These are phyloP conservation scores for Cajanus cajan DNA, from an alignment of 306 rosid genomes.

Conservation along the genomic window DNA sequence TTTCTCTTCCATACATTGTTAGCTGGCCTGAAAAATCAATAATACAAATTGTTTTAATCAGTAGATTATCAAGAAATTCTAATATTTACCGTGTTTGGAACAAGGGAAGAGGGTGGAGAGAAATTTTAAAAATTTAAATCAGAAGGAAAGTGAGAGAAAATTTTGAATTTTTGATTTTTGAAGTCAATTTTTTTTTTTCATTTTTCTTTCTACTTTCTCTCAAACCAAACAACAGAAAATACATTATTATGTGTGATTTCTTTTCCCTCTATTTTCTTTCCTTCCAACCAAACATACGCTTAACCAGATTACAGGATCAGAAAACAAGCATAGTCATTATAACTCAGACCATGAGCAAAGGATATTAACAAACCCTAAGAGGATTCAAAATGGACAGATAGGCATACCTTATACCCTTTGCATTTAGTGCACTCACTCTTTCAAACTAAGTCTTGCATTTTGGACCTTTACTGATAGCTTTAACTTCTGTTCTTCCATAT, in stretches of 20 bases:
- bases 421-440: constrained; percentile 51
- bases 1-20: background rate
- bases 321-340: background rate
- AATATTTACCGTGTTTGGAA: background rate
- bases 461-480: constrained; percentile 92
- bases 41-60: background rate
- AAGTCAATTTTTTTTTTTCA: too few species aligned
- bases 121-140: too few species aligned
- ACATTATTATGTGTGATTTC: too few species aligned
- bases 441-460: constrained; percentile 88
- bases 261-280: too few species aligned
- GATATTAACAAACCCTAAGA: background rate
- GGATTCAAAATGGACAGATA: background rate
- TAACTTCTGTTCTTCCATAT: constrained; percentile 94
- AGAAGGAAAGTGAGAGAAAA: too few species aligned
- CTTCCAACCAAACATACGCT: too few species aligned
- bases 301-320: background rate
- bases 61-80: background rate
- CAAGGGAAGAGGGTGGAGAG: too few species aligned
- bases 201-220: too few species aligned
- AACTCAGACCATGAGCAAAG: background rate
- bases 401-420: background rate
- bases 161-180: too few species aligned
- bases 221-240: too few species aligned
- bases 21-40: background rate